Conservation (phyloP, 2,329 filamentous ascomycete genomes). For the Trichoderma arundinaceum region DNA sequence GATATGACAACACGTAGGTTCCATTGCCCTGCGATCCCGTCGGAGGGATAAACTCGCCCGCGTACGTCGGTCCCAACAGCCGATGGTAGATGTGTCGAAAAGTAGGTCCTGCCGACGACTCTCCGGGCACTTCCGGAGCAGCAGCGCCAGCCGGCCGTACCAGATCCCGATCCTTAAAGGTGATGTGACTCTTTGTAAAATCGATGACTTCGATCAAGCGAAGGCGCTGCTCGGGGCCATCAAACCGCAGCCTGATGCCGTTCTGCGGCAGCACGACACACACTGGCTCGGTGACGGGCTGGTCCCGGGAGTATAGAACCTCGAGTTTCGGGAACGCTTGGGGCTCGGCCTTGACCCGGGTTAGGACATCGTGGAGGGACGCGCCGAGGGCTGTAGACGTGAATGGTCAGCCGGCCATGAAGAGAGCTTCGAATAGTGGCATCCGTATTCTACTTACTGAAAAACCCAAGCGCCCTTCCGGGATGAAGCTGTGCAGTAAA, state of each 20-base stretch:
- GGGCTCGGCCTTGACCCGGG: slow-evolving; percentile 85
- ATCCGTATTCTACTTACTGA: slow-evolving; percentile 45
- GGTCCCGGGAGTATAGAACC: slow-evolving; percentile 75
- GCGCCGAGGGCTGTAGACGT: slow-evolving; percentile 75
- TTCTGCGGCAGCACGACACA: slow-evolving; percentile 80
- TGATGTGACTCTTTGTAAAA: slow-evolving; percentile 82
- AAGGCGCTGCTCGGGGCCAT: slow-evolving; percentile 88
- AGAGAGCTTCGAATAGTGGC: too few relatives aligned
- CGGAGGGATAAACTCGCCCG: slow-evolving; percentile 85
- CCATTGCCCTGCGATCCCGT: slow-evolving; percentile 61
- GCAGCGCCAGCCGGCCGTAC: slow-evolving; percentile 63
- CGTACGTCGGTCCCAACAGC: slow-evolving; percentile 91
- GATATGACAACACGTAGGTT: slow-evolving; percentile 90
- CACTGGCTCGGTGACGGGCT: slow-evolving; percentile 77
- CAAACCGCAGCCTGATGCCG: slow-evolving; percentile 88
- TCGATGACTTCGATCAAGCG: slow-evolving; percentile 90
- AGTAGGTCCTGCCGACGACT: slow-evolving; percentile 64
- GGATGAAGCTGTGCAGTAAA: slow-evolving; percentile 69
- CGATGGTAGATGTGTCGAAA: slow-evolving; percentile 92
- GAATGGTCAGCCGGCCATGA: background rate
- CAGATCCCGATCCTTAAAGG: slow-evolving; percentile 80
- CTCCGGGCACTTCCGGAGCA: slow-evolving; percentile 42
- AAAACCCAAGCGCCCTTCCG: slow-evolving; percentile 68
- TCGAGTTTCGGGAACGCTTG: slow-evolving; percentile 83
- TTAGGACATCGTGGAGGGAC: slow-evolving; percentile 87